Evolutionary conservation across 2,329 filamentous ascomycete species (phyloP).

Genomic region (Teratosphaeria destructans): DNA sequence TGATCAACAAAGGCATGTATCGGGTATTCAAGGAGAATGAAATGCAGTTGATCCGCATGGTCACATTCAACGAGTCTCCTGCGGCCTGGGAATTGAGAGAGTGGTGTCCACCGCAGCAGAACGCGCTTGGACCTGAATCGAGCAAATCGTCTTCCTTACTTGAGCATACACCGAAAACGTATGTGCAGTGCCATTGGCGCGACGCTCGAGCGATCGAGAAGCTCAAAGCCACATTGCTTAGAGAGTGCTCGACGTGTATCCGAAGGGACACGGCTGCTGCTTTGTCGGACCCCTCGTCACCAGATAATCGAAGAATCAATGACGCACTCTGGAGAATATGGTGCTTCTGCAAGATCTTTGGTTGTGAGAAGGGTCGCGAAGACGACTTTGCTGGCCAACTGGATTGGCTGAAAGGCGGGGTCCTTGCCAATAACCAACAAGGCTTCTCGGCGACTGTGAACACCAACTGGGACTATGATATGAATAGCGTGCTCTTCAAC

Average conservation of each 20-base stretch:
- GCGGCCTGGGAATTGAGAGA: constrained; percentile 52
- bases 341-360: constrained; percentile 56
- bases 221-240: constrained; percentile 47
- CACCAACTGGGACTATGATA: constrained; percentile 37
- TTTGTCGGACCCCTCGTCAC: constrained; percentile 37
- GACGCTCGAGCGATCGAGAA: constrained; percentile 45
- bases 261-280: constrained; percentile 46
- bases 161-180: constrained; percentile 44
- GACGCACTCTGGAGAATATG: constrained; percentile 56
- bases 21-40: constrained; percentile 48
- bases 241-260: constrained; percentile 46
- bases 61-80: constrained; percentile 44
- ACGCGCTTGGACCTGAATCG: constrained; percentile 25
- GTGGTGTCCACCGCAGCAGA: constrained; percentile 43
- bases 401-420: constrained; percentile 52
- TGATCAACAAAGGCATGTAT: constrained; percentile 48
- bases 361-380: constrained; percentile 46
- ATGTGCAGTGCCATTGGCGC: constrained; percentile 40
- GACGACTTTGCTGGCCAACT: constrained; percentile 50
- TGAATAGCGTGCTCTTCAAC: constrained; percentile 45
- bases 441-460: constrained; percentile 36
- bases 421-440: constrained; percentile 39
- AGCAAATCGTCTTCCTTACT: constrained; percentile 26
- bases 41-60: constrained; percentile 41
- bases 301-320: constrained; percentile 42